A percentile compares a stretch with the other conserved stretches of the same genome.
These are phyloP conservation scores for Podila epigama DNA, from an alignment of 192 early-diverging fungal genomes.

Conservation along the genomic window DNA sequence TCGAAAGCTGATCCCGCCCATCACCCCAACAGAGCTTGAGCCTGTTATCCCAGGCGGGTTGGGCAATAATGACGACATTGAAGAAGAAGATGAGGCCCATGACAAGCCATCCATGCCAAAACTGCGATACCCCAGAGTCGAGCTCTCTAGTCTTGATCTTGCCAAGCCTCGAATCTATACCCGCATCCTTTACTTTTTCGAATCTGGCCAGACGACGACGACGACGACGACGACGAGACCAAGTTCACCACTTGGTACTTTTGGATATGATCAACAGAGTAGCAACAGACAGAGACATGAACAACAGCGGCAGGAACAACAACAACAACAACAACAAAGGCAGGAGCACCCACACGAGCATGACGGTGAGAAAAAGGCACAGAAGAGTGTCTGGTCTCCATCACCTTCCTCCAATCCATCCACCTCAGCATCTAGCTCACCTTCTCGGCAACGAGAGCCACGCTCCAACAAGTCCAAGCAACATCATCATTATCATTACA, in stretches of 20 bases:
- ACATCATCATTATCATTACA: constrained; percentile 35
- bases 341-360: no score
- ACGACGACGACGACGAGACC: no score
- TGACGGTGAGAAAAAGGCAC: no score
- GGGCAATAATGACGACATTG: not conserved
- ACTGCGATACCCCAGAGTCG: constrained; percentile 29
- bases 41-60: constrained; percentile 2
- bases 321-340: not conserved
- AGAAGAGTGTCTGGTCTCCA: no score
- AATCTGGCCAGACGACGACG: constrained; percentile 13
- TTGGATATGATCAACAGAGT: not conserved
- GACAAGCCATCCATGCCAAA: not conserved
- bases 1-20: constrained; percentile 39
- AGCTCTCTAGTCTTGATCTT: constrained; percentile 43
- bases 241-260: not conserved
- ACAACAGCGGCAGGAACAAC: not conserved
- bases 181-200: constrained; percentile 48
- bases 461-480: constrained; percentile 6
- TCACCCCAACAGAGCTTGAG: constrained; percentile 41
- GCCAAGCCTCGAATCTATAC: constrained; percentile 50
- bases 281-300: not conserved
- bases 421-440: constrained; percentile 2
- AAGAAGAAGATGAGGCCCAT: not conserved
- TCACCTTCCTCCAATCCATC: constrained; percentile 7
- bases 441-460: constrained; percentile 5